Base-by-base conservation (phyloP, 2,329 filamentous ascomycete genomes). In the Trichoderma sp. region DNA sequence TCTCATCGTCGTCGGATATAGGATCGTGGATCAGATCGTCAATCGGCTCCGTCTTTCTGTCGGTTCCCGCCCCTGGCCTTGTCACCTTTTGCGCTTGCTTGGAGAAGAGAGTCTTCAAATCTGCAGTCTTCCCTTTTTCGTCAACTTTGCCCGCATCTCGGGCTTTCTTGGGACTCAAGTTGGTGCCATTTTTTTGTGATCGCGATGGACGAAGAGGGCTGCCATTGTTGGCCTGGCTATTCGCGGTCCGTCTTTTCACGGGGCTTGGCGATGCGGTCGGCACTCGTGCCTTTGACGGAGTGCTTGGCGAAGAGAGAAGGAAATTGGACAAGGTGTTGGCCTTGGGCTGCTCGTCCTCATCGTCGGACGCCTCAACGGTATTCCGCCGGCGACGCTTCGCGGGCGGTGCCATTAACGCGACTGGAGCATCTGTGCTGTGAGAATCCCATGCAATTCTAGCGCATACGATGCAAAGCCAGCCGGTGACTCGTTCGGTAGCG, bases 1-100 rank as follows among this genome's bases (percentile, higher is more conserved):
- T 82, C 34, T 87, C 84, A 73, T 89, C 87, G 65, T 88, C 86
- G 63, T 88, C 87, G 37, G 87, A 89, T 73, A 90, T 88, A 1
- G 83, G 83, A 72, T 87, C 84, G 78, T 83, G 85, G 46, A 86
- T 68, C 39, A 54, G 83, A 70, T 87, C 85, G 70, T 87, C 83
- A 37, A 82, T 72, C 11, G 77, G 73, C 24, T 75, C 68, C 43
- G 72, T 71, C 55, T 74, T 75, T 59, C 73, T 74, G 18, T 78
- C 77, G 56, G 74, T 76, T 10, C 72, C 71, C 3, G 75, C 74
- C n/a, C 77, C 75, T 1, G 77, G 73, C 65, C 77, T 79, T 39
- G 80, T 76, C 24, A 81, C 81, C 49, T 81, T 83, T 71, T 88
- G 85, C 8, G 84, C 84, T 75, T 90, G 88, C 60, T 83, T 88